A percentile compares a stretch with the other conserved stretches of the same genome.
These are phyloP conservation scores for Aspergillus asperescens DNA, from an alignment of 495 filamentous ascomycete species.

Conservation along the genomic window DNA sequence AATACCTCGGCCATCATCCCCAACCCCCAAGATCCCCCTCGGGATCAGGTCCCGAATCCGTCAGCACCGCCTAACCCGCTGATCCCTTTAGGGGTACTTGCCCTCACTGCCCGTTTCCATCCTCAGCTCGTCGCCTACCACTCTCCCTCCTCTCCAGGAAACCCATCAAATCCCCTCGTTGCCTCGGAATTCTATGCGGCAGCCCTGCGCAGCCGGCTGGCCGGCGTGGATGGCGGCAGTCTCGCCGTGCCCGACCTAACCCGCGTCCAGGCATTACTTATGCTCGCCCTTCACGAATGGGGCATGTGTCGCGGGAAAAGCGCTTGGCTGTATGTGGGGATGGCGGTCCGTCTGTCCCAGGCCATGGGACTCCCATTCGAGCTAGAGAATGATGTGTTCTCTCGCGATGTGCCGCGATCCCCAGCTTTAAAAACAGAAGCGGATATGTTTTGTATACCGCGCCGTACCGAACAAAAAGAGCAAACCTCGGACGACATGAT, in stretches of 20 bases:
- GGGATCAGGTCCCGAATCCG: constrained; percentile 25
- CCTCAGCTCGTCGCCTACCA: constrained; percentile 62
- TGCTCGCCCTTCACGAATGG: constrained; percentile 84
- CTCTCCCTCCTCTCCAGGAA: constrained; percentile 41
- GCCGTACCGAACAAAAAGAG: constrained; percentile 32
- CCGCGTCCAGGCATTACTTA: constrained; percentile 69
- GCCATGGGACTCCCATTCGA: constrained; percentile 66
- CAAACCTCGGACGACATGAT: constrained; percentile 53
- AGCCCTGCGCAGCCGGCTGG: constrained; percentile 61
- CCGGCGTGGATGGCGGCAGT: constrained; percentile 46
- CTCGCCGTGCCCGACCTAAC: constrained; percentile 58
- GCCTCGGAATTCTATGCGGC: constrained; percentile 78
- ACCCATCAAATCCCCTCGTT: constrained; percentile 53
- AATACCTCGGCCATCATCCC: constrained; percentile 15
- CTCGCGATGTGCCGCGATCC: constrained; percentile 40
- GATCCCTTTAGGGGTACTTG: constrained; percentile 70
- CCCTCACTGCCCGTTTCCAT: constrained; percentile 76
- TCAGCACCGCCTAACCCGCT: constrained; percentile 52
- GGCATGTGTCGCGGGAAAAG: constrained; percentile 68
- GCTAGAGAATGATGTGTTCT: constrained; percentile 41
- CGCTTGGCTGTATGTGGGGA: constrained; percentile 73
- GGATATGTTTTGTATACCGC: constrained; percentile 39
- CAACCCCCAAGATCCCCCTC: constrained; percentile 6
- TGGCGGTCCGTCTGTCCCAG: constrained; percentile 71
- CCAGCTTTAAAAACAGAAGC: constrained; percentile 39